phyloP scores from a whole-genome alignment of 164 flowering plant genomes.

The Berberis thunbergii region DNA sequence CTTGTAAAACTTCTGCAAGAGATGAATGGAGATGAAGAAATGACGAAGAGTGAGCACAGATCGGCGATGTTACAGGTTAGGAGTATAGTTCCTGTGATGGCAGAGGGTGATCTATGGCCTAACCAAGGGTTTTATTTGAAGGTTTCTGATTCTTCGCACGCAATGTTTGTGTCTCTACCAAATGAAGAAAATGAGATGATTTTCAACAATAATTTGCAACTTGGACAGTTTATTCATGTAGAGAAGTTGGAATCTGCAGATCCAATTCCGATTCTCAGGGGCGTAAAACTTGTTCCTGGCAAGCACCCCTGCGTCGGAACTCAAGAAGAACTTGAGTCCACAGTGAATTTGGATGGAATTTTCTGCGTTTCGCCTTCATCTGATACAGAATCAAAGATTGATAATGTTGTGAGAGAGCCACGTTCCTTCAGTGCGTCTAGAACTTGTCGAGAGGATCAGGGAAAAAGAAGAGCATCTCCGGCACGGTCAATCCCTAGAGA shows the following conservation, averaged over 20 bases:
- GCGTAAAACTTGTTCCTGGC: slow-evolving; percentile 48
- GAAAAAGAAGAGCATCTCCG: not conserved
- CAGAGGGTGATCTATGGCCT: slow-evolving; percentile 58
- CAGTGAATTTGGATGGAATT: slow-evolving; percentile 9
- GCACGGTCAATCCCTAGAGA: slow-evolving; percentile 8
- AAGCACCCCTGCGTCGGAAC: slow-evolving; percentile 36
- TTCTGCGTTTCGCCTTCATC: slow-evolving; percentile 1
- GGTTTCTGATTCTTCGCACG: slow-evolving; percentile 61
- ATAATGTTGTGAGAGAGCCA: slow-evolving; percentile 9
- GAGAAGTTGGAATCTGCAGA: slow-evolving; percentile 34
- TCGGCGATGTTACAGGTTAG: slow-evolving; percentile 46
- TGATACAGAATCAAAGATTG: slow-evolving; percentile 7
- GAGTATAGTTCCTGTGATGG: slow-evolving; percentile 53
- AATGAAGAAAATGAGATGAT: slow-evolving; percentile 51
- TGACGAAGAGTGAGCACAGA: slow-evolving; percentile 11
- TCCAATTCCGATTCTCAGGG: slow-evolving; percentile 55
- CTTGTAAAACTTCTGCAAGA: slow-evolving; percentile 46
- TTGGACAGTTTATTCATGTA: slow-evolving; percentile 61
- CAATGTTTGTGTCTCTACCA: slow-evolving; percentile 50
- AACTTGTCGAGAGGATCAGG: slow-evolving; percentile 4
- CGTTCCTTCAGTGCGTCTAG: slow-evolving; percentile 36
- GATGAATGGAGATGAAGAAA: slow-evolving; percentile 27
- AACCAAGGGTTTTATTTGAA: slow-evolving; percentile 60
- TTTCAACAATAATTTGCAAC: slow-evolving; percentile 36
- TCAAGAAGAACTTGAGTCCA: slow-evolving; percentile 37